Base-by-base conservation (phyloP, 371 early-diverging fungal species). In the Actinomucor elegans region DNA sequence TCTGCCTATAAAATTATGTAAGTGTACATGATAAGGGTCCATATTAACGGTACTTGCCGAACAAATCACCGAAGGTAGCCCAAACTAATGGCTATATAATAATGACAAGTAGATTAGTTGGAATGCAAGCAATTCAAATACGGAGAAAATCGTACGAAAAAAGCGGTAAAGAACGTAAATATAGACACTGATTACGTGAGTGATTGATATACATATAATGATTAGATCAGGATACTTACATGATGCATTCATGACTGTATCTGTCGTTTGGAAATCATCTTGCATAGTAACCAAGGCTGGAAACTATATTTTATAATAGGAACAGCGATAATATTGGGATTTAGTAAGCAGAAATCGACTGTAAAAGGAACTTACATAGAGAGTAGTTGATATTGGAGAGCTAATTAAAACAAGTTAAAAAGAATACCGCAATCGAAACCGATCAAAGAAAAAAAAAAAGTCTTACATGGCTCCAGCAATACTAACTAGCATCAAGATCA, bases 191-290 rank as follows among this genome's bases (percentile, higher is more conserved):
- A 57, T 18, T 15, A 34, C 5, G 41, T 57, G 37, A 46, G 53
- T 40, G 4, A 15, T 31, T 23, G 12, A 20, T 28, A 36, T 18
- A 27, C 0, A 36, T 33, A 23, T 14, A 5, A 4, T 17, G 44
- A 24, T 5, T 29, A 34, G 7, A 17, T 31, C 3, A 10, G 4
- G 5, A 14, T 12, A 42, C 49, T 59, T 69, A 69, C 70, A 41
- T 24, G 73, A 66, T n/a, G 71, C 71, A 60, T 76, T 76, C 43
- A 76, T 61, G 3, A 57, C 48, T 15, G 69, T 76, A 32, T 58
- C 71, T 2, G 61, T 60, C 1, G 77, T 67, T 21, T 73, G n/a
- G 35, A 73, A 58, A 2, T 56, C 63, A 8, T 56, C 14, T 61
- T 73, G 69, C 59, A 73, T 73, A 4, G 47, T 48, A n/a, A 64